Base-by-base conservation (phyloP, 306 rosid genomes). In the Glycine tomentella region DNA sequence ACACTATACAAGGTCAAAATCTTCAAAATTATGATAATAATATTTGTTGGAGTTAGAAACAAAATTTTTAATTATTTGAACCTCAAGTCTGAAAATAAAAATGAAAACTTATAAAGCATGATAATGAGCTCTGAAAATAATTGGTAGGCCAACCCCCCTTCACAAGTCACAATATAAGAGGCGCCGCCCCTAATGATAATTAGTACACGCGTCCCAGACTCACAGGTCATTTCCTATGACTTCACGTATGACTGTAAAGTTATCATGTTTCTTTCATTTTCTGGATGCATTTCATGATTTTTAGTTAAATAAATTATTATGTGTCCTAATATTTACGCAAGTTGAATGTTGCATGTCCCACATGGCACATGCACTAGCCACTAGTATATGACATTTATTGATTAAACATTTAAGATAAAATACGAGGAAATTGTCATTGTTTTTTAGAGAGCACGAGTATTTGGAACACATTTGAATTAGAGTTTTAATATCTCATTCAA, bases 251-350 rank as follows among this genome's bases (percentile, higher is more conserved):
- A 42, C n/a, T 42, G 5, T 42, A 15, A 44, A 44, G 33, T 46
- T 45, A 46, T 69, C 56, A 46, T 46, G 5, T 69, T 69, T 69
- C 74, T 48, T 69, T 69, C 74, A 10, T 69, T 69, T 67, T 67
- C 72, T 40, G 6, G 2, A 15, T 42, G 7, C n/a, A 2, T 44
- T 67, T 67, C 7, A 66, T 42, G 0, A 40, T 66, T 61, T 15
- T 0, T 44, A 42, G 6, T 44, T 44, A 8, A 9, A 8, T 67
- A 1, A 42, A 8, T 67, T 67, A n/a, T 44, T 4, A 1, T 25
- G 33, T 66, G 8, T 66, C 72, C 72, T 66, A n/a, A 42, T 66
- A 40, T 36, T 64, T 64, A 64, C 48, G 49, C 70, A 64, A 64
- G 12, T 36, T 38, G 7, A 64, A 64, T 64, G 6, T 38, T 64